phyloP scores from a whole-genome alignment of 257 asterid species.

The Solanum stenotomum region DNA sequence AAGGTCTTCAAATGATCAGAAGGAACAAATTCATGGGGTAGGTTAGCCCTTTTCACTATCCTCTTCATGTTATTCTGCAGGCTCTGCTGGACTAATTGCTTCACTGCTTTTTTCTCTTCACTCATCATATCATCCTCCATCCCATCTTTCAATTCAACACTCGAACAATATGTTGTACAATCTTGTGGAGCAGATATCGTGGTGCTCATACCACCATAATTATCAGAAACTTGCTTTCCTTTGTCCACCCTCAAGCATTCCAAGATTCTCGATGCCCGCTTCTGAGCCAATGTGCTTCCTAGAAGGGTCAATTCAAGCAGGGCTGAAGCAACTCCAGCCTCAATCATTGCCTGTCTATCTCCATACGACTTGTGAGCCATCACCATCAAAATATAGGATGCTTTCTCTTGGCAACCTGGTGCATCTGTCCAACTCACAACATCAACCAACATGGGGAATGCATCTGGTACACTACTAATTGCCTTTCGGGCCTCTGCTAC shows the following conservation, averaged over 20 bases:
- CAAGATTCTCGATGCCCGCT: slow-evolving; percentile 77
- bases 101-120: slow-evolving; percentile 76
- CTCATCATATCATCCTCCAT: slow-evolving; percentile 46
- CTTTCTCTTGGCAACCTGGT: slow-evolving; percentile 83
- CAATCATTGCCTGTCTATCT: slow-evolving; percentile 73
- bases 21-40: slow-evolving; percentile 76
- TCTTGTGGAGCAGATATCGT: slow-evolving; percentile 47
- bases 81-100: slow-evolving; percentile 80
- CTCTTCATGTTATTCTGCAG: slow-evolving; percentile 81
- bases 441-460: slow-evolving; percentile 48
- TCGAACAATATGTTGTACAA: slow-evolving; percentile 6
- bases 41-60: slow-evolving; percentile 76
- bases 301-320: slow-evolving; percentile 68
- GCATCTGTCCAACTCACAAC: slow-evolving; percentile 72
- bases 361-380: slow-evolving; percentile 77
- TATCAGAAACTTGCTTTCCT: slow-evolving; percentile 57
- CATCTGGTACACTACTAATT: slow-evolving; percentile 42
- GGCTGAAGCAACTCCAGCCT: slow-evolving; percentile 66
- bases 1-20: slow-evolving; percentile 66
- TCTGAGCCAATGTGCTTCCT: slow-evolving; percentile 75
- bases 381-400: slow-evolving; percentile 74
- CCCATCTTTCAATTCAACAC: not conserved
- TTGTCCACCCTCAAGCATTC: slow-evolving; percentile 62
- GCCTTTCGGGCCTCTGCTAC: slow-evolving; percentile 58
- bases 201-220: slow-evolving; percentile 11